Evolutionary conservation across 306 rosid genomes (phyloP).

Genomic region (Canavalia gladiata): DNA sequence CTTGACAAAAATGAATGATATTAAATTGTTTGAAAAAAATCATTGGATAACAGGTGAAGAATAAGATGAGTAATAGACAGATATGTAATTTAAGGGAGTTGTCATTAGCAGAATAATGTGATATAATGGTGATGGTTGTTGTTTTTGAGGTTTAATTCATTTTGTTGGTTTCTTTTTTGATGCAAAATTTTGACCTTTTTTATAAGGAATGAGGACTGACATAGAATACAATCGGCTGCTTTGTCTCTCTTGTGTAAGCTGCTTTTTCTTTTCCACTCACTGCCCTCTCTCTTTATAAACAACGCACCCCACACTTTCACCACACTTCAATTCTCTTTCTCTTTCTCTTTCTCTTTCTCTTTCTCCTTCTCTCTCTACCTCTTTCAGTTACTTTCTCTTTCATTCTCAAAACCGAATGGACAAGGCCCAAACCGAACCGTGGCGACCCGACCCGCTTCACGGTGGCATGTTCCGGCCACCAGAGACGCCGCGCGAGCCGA

Average conservation of each 20-base stretch:
- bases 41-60: no score
- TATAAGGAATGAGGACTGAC: constrained; percentile 32
- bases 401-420: constrained; percentile 47
- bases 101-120: not conserved
- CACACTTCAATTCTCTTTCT: not conserved
- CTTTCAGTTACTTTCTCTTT: not conserved
- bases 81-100: not conserved
- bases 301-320: not conserved
- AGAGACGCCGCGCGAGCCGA: constrained; percentile 81
- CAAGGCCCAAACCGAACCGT: constrained; percentile 53
- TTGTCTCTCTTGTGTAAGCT: constrained; percentile 42
- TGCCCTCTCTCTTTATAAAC: constrained; percentile 45
- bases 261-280: not conserved
- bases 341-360: not conserved
- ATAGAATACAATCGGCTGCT: constrained; percentile 49
- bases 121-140: constrained; percentile 5
- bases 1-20: not conserved
- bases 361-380: not conserved
- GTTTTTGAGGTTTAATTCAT: not conserved
- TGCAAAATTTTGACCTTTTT: constrained; percentile 44
- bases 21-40: not conserved
- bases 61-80: not conserved
- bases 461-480: constrained; percentile 62
- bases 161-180: constrained; percentile 30
- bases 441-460: constrained; percentile 65